These are phyloP conservation scores for Fusarium globosum DNA, from an alignment of 2,329 filamentous ascomycete species.

Conservation along the genomic window DNA sequence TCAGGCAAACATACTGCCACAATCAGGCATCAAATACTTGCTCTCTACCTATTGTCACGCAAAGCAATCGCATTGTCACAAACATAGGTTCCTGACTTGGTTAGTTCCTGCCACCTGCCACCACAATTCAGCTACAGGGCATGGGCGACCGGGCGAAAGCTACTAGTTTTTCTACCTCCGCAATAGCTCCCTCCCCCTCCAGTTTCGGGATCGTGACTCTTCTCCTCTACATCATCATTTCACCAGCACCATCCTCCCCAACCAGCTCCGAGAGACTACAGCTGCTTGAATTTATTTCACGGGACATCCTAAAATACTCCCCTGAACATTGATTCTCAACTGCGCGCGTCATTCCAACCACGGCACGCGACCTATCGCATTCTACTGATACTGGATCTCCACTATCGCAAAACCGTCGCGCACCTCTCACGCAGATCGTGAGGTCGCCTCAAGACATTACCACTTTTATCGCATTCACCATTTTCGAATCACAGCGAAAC, in stretches of 20 bases:
- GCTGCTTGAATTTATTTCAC: not conserved
- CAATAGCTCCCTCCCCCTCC: slow-evolving; percentile 29
- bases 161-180: slow-evolving; percentile 40
- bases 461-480: not conserved
- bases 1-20: slow-evolving; percentile 22
- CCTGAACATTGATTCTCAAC: not conserved
- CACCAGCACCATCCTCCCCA: not conserved
- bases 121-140: slow-evolving; percentile 29
- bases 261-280: not conserved
- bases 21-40: slow-evolving; percentile 24
- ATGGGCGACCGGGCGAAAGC: slow-evolving; percentile 27
- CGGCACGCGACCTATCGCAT: slow-evolving; percentile 30
- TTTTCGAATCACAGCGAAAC: not conserved
- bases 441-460: not conserved
- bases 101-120: slow-evolving; percentile 32
- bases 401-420: slow-evolving; percentile 20
- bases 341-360: slow-evolving; percentile 7
- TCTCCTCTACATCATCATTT: slow-evolving; percentile 42
- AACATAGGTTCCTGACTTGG: slow-evolving; percentile 7
- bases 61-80: slow-evolving; percentile 25
- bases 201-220: slow-evolving; percentile 11
- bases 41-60: not conserved
- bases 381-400: slow-evolving; percentile 20
- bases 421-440: not conserved
- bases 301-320: not conserved